phyloP scores from a whole-genome alignment of 2,329 filamentous ascomycete genomes.

The Nectriaceae sp. region DNA sequence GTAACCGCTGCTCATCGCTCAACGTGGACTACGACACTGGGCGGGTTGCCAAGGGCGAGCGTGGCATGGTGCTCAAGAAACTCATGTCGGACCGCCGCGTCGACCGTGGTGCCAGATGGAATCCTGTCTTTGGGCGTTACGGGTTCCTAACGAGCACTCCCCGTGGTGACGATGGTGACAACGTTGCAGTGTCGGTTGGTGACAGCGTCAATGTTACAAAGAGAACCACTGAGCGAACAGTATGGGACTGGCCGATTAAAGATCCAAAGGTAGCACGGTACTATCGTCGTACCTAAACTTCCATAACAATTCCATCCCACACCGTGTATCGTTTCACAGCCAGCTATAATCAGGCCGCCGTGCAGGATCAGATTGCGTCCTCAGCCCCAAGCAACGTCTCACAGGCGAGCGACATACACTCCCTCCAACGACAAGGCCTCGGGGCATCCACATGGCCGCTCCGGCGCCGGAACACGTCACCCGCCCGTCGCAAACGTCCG shows the following conservation, averaged over 20 bases:
- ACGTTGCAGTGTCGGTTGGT: conserved; percentile 28
- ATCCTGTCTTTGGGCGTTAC: conserved; percentile 74
- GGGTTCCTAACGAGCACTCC: conserved; percentile 53
- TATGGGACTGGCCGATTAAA: conserved; percentile 52
- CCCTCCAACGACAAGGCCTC: conserved; percentile 1
- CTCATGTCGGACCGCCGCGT: conserved; percentile 71
- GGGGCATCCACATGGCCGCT: not conserved
- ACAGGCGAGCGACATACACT: not conserved
- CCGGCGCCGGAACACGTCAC: not conserved
- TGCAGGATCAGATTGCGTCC: not conserved
- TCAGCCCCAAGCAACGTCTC: not conserved
- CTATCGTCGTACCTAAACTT: conserved; percentile 19
- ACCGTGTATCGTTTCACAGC: not conserved
- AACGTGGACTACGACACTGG: conserved; percentile 74
- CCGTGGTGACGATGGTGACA: conserved; percentile 9
- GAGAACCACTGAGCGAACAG: conserved; percentile 52
- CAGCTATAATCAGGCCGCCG: too few species aligned
- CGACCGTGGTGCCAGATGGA: conserved; percentile 67
- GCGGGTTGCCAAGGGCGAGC: conserved; percentile 54
- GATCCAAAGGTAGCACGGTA: conserved; percentile 25
- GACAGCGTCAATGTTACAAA: conserved; percentile 56
- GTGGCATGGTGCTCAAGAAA: conserved; percentile 66
- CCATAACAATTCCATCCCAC: not conserved
- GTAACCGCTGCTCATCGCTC: conserved; percentile 66
- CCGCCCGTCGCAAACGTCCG: not conserved